phyloP scores from a whole-genome alignment of 2,329 filamentous ascomycete genomes.

The Paecilomyces dactylethromorphus region DNA sequence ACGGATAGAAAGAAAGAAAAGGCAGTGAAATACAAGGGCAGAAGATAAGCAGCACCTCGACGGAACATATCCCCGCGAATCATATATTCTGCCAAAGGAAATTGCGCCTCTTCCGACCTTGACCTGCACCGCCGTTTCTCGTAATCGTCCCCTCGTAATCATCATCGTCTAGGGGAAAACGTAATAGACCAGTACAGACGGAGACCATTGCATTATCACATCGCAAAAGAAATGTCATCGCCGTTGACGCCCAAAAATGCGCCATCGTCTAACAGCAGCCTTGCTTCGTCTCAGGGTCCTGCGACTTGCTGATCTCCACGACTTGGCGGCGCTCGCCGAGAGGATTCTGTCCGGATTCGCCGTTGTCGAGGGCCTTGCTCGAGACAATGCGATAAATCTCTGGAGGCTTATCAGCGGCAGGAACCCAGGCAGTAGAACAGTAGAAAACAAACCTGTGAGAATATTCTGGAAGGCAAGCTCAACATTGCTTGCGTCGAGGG shows the following conservation, averaged over 20 bases:
- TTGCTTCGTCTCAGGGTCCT: conserved; percentile 68
- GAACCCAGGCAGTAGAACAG: conserved; percentile 6
- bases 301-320: conserved; percentile 79
- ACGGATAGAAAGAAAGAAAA: conserved; percentile 1
- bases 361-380: conserved; percentile 90
- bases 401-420: conserved; percentile 30
- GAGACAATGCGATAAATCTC: conserved; percentile 99
- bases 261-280: conserved; percentile 34
- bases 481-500: conserved; percentile 96
- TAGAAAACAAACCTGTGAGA: conserved; percentile 70
- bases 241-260: conserved; percentile 19
- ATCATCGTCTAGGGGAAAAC: conserved; percentile 26
- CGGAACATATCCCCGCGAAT: conserved; percentile 8
- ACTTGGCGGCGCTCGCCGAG: conserved; percentile 71
- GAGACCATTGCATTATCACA: conserved; percentile 32
- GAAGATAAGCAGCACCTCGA: background rate
- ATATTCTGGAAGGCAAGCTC: conserved; percentile 99
- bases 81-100: conserved; percentile 11
- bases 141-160: conserved; percentile 19
- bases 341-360: conserved; percentile 72
- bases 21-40: background rate
- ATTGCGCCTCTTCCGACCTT: conserved; percentile 15
- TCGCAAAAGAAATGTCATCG: conserved; percentile 31
- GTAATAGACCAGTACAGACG: conserved; percentile 29
- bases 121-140: conserved; percentile 18